Evolutionary conservation across 176 grass and related monocot species (phyloP), one percentile per base, ranked within the genome.

Genomic region (Luzula sylvatica): DNA sequence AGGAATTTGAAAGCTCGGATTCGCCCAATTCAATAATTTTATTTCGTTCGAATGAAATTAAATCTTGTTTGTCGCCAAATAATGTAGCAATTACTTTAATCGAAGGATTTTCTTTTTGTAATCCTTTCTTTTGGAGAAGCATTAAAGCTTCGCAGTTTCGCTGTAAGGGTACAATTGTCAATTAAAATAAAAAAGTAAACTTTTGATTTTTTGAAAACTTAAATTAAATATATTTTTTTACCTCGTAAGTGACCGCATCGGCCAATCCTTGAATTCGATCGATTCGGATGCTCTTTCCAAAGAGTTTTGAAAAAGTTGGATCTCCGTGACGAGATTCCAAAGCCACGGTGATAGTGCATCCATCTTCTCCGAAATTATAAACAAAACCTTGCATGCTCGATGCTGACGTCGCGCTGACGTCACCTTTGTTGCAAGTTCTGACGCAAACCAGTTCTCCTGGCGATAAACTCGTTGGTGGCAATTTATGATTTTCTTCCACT

Each of bases 371-470:
- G 12, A 88, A 71, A 74, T 79, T 95, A 66, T 95, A 88, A 29
- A 88, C 74, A 73, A 95, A 74, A 15, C 90, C 90, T 76, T 88
- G 90, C 73, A 82, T 84, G 67, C 83, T 88, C 78, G 83, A 88
- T 61, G 81, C 81, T 75, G 80, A 88, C 59, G 90, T 95, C 40
- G 71, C 77, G 23, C 71, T 80, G 42, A 76, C 73, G 58, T 85
- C 84, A 26, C 69, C 71, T 51, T 45, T 84, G 42, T 95, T 82
- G 54, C 83, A 95, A 69, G 77, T 86, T 69, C 90, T 82, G 50
- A 95, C 77, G 78, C 84, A 95, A 67, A 95, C 76, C 71, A 83
- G 82, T 47, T 95, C 90, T 59, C 90, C 83, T 55, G 90, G 90
- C 66, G 90, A 95, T 26, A 88, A 38, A 40, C 63, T 82, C 4